Base-by-base conservation (phyloP, 371 early-diverging fungal species). In the Gilbertella persicaria region DNA sequence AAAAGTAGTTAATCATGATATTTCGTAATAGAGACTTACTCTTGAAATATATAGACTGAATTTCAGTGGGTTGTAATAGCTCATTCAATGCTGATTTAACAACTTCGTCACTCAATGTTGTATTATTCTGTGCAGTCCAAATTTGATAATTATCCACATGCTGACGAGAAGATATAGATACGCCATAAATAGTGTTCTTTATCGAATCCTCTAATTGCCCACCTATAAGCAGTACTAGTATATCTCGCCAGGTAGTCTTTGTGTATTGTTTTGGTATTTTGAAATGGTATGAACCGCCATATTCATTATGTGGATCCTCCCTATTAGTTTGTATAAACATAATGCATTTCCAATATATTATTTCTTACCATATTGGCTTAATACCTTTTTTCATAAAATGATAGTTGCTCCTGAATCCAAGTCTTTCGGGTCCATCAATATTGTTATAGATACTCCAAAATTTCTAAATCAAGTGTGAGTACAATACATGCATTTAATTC, bases 221-320 rank as follows among this genome's bases (percentile, higher is more conserved):
- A 17, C 84, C 84, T 45, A 86, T 77, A 36, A 82, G 51, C 33
- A 80, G 60, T 67, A 86, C 78, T 40, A 84, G 58, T 16, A 82
- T 42, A 62, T 86, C 84, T 17, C 81, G 72, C 84, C 84, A 83
- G 14, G 73, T 76, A 30, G 62, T 41, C 17, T 72, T 63, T 7
- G 84, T 71, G 25, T 84, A 67, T 13, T 52, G 40, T 60, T 83
- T 83, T 46, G 82, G 66, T 38, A 88, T 83, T 53, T 83, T 77
- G 47, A 90, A 76, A 44, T 85, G 82, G 65, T 83, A 84, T 16
- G 88, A 81, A 8, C 92, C 92, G 46, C 92, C 92, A 50, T 86
- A 74, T 56, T 83, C 82, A 69, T 92, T 92, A 46, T 63, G 69
- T 36, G 82, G 80, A 68, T 92, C 92, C 67, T 92, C 92, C 72